Percentiles rank a stretch among this genome's conserved stretches.
These are phyloP conservation scores for Sporobolomyces pararoseus DNA, from an alignment of 768 basidiomycete genomes.

Conservation along the genomic window DNA sequence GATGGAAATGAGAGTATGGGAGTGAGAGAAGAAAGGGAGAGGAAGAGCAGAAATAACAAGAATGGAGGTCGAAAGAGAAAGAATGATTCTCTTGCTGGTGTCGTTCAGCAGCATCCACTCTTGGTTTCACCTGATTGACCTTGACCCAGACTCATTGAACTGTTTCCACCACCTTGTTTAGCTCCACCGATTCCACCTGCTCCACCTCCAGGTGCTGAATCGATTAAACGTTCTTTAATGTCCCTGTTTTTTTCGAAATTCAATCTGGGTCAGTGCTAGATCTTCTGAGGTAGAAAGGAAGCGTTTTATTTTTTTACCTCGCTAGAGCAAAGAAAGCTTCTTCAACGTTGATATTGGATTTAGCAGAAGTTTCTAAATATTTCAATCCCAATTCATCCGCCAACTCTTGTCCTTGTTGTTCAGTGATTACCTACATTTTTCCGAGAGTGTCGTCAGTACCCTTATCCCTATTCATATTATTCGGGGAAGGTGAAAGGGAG, in stretches of 20 bases:
- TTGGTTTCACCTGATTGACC: constrained; percentile 19
- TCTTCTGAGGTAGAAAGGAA: background rate
- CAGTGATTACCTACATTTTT: constrained; percentile 61
- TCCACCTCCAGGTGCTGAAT: constrained; percentile 57
- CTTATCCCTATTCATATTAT: no score
- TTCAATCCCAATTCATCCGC: constrained; percentile 90
- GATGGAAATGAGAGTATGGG: no score
- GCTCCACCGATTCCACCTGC: constrained; percentile 2
- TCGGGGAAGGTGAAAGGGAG: no score
- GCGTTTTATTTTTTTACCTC: no score
- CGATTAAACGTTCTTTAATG: constrained; percentile 95
- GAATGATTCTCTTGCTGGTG: no score
- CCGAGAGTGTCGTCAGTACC: background rate
- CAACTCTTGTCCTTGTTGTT: constrained; percentile 85
- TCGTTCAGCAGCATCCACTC: constrained; percentile 34
- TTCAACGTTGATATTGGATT: constrained; percentile 94
- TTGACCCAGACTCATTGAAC: constrained; percentile 7
- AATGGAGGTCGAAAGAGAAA: background rate
- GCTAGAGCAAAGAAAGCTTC: constrained; percentile 97
- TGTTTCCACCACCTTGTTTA: constrained; percentile 24
- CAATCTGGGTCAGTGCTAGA: background rate
- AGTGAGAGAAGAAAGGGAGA: background rate
- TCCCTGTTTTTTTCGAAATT: constrained; percentile 57
- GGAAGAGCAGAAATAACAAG: background rate
- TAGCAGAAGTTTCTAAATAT: constrained; percentile 97